These are phyloP conservation scores for Gossypium davidsonii DNA, from an alignment of 441 rosid genomes.

Conservation along the genomic window DNA sequence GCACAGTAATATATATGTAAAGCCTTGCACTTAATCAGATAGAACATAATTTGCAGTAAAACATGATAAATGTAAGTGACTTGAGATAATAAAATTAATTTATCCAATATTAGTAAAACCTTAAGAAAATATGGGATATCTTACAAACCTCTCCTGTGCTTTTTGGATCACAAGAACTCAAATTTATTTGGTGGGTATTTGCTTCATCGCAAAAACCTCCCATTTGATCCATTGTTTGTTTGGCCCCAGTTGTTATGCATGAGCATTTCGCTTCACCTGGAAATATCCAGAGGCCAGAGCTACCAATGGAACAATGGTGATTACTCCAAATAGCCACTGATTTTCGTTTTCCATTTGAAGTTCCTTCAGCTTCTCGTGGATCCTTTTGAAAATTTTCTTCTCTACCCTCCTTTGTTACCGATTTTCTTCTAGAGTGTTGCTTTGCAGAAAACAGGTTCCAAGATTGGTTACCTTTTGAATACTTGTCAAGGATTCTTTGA, in stretches of 20 bases:
- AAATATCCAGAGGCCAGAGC: constrained; percentile 62
- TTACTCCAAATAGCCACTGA: constrained; percentile 18
- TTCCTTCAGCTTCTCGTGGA: constrained; percentile 15
- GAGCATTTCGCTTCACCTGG: constrained; percentile 44
- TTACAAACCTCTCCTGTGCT: constrained; percentile 39
- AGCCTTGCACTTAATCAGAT: not conserved
- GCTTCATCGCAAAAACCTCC: constrained; percentile 22
- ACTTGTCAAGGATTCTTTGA: constrained; percentile 31
- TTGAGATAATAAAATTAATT: not conserved
- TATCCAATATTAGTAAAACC: constrained; percentile 9
- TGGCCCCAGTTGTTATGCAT: constrained; percentile 42
- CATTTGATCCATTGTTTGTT: constrained; percentile 30
- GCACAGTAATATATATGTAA: not conserved
- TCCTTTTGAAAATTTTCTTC: constrained; percentile 18
- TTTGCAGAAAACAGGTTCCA: constrained; percentile 26
- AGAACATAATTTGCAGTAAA: not conserved
- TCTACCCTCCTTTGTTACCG: constrained; percentile 17
- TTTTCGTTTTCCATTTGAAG: constrained; percentile 14
- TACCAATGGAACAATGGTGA: constrained; percentile 27
- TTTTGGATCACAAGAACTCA: constrained; percentile 18
- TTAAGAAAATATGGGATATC: constrained; percentile 6
- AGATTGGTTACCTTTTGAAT: constrained; percentile 13
- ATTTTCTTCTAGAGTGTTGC: constrained; percentile 22
- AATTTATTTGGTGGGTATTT: constrained; percentile 18
- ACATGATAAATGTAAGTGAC: not conserved